These are phyloP conservation scores for Canavalia ensiformis DNA, from an alignment of 306 rosid genomes.

Conservation along the genomic window DNA sequence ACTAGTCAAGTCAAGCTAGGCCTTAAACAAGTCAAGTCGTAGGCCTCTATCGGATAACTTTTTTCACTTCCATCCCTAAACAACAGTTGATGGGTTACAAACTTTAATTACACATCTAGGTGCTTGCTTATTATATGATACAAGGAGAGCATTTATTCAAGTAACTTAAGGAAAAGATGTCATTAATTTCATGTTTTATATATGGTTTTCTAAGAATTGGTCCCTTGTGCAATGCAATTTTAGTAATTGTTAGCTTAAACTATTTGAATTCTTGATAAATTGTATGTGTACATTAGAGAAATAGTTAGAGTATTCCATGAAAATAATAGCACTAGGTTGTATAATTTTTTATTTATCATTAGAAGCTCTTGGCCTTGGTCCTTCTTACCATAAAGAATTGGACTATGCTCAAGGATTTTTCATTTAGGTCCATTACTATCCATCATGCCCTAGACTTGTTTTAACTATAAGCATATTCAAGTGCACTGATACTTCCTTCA, in stretches of 20 bases:
- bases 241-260: background rate
- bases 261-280: background rate
- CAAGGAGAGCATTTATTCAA: no score
- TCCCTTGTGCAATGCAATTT: background rate
- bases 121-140: no score
- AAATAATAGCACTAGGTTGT: slow-evolving; percentile 45
- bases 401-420: slow-evolving; percentile 48
- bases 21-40: no score
- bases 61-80: no score
- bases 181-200: background rate
- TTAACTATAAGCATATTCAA: slow-evolving; percentile 52
- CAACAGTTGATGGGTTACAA: no score
- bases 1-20: no score
- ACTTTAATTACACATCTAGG: no score
- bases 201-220: background rate
- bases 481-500: slow-evolving; percentile 52
- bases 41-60: no score
- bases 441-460: slow-evolving; percentile 62
- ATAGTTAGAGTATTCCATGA: slow-evolving; percentile 53
- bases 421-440: slow-evolving; percentile 58
- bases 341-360: slow-evolving; percentile 56
- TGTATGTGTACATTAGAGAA: slow-evolving; percentile 47
- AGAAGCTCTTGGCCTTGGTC: slow-evolving; percentile 55
- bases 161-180: no score
- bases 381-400: slow-evolving; percentile 47